These are phyloP conservation scores for Pleurostoma richardsiae DNA, from an alignment of 2,329 filamentous ascomycete genomes.

Conservation along the genomic window DNA sequence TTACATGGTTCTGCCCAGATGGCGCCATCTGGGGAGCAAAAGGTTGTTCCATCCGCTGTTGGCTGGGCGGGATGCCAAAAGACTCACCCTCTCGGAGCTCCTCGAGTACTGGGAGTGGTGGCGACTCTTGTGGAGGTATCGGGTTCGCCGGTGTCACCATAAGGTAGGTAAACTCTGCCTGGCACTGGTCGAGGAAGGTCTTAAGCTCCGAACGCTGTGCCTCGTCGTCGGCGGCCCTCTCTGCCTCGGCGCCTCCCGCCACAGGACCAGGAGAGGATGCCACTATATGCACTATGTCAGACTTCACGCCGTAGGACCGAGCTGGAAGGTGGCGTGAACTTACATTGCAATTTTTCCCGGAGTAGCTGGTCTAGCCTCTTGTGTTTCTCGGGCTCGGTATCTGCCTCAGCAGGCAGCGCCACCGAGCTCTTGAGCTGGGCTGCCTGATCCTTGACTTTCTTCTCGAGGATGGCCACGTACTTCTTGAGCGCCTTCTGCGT, in stretches of 20 bases:
- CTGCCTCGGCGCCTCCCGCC: constrained; percentile 40
- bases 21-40: constrained; percentile 14
- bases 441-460: constrained; percentile 79
- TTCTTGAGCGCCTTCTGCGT: constrained; percentile 85
- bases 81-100: constrained; percentile 51
- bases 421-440: constrained; percentile 59
- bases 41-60: constrained; percentile 27
- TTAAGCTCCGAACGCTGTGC: constrained; percentile 49
- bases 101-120: constrained; percentile 52
- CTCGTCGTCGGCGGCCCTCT: constrained; percentile 43
- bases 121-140: constrained; percentile 58
- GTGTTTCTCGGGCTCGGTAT: constrained; percentile 36
- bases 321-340: constrained; percentile 17
- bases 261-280: constrained; percentile 20
- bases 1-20: constrained; percentile 47
- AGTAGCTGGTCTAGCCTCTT: constrained; percentile 49
- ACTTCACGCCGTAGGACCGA: too few relatives aligned
- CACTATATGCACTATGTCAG: too few relatives aligned
- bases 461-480: constrained; percentile 85
- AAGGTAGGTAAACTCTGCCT: constrained; percentile 62
- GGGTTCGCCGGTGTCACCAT: constrained; percentile 65
- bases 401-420: constrained; percentile 23
- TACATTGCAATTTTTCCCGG: constrained; percentile 53
- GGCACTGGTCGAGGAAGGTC: constrained; percentile 58
- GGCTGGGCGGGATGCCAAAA: constrained; percentile 37